Evolutionary conservation across 78 protist genomes (phyloP), one percentile per base, ranked within the genome.

Genomic region (Chrysochromulina tobinii): DNA sequence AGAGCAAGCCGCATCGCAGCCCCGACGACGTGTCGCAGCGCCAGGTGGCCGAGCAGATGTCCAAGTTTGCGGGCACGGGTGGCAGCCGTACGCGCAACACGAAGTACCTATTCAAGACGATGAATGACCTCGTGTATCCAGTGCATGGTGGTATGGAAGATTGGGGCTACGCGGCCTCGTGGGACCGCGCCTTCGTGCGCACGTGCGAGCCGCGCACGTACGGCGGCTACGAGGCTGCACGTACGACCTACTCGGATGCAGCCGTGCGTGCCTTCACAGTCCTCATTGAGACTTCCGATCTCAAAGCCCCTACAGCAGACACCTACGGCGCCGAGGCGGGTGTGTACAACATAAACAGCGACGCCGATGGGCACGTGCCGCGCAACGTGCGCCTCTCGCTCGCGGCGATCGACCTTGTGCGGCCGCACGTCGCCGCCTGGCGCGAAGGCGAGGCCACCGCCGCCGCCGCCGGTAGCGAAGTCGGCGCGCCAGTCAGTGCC

Each of bases 111-210:
- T 79, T 21, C n/a, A 15, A 7, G 23, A 51, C 87, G 87, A 79
- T 79, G 87, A 79, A 79, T 51, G 87, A 79, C 18, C 61, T 51
- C 12, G 87, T 79, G 21, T 79, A 79, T 64, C 87, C 87, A 3
- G 87, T 79, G 64, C 38, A 79, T 27, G 87, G 87, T 38, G 87
- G 87, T 27, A 79, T 79, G 87, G 87, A 79, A 48, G 87, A 79
- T 48, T 79, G 87, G 87, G 87, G 87, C 20, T 79, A 79, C 61
- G 87, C 87, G 9, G 87, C 87, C 12, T 79, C 87, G 21, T 79
- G 61, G 58, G 87, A 79, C 61, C 15, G 23, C 50, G 4, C 48
- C 11, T 0, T 9, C 64, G 87, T 54, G 11, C 1, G 0, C 38
- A 59, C n/a, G 21, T 79, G 59, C 64, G 18, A 11, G 79, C 79